Evolutionary conservation across 306 rosid genomes (phyloP).

Genomic region (Vicia faba): DNA sequence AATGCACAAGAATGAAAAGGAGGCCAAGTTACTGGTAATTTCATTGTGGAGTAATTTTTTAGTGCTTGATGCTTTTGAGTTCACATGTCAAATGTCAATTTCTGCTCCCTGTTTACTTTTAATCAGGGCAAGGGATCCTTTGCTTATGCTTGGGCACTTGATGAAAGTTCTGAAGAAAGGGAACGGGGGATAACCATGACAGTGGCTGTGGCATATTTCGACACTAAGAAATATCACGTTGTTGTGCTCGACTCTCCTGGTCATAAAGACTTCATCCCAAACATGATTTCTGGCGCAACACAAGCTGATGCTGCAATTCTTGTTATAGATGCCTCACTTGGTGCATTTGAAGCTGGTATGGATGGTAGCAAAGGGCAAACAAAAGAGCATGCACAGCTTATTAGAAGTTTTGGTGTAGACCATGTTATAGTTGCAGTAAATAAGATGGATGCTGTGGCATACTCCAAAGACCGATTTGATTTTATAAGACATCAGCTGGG

Average conservation of each 20-base stretch:
- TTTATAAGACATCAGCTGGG: constrained; percentile 73
- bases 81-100: constrained; percentile 10
- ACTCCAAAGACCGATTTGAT: constrained; percentile 85
- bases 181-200: constrained; percentile 99
- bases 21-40: constrained; percentile 78
- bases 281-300: constrained; percentile 97
- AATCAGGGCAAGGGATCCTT: constrained; percentile 95
- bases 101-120: constrained; percentile 16
- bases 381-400: constrained; percentile 89
- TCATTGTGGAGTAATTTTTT: constrained; percentile 30
- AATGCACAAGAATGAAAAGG: constrained; percentile 97
- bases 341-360: constrained; percentile 93
- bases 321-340: constrained; percentile 87
- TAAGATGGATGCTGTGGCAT: constrained; percentile 90
- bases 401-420: constrained; percentile 98
- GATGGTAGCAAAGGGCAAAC: constrained; percentile 89
- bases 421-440: constrained; percentile 86
- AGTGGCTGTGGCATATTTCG: constrained; percentile 96
- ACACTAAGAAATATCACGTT: constrained; percentile 85
- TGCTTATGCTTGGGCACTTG: constrained; percentile 98
- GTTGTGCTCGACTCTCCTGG: constrained; percentile 99
- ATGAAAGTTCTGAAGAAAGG: constrained; percentile 96
- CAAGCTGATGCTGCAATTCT: constrained; percentile 98
- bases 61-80: constrained; percentile 28
- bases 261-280: constrained; percentile 97